Conservation (phyloP, 148 eudicot species). For the Rhododendron ferrugineum region DNA sequence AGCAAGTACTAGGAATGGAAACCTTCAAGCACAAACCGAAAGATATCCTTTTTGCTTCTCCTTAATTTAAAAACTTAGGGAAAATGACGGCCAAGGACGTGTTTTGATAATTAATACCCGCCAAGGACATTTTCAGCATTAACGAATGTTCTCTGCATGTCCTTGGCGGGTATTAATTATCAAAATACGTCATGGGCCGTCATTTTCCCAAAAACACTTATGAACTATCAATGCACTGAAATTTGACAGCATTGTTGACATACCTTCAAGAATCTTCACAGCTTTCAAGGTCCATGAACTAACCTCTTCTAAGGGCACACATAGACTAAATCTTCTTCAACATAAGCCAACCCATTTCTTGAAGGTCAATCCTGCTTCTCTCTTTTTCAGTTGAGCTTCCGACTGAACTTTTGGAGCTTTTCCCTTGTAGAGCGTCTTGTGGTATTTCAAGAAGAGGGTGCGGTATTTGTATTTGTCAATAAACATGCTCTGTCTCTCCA, state of each 20-base stretch:
- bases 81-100: too few species aligned
- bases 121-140: too few species aligned
- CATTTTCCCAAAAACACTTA: too few species aligned
- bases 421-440: slow-evolving; percentile 74
- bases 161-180: too few species aligned
- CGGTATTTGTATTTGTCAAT: slow-evolving; percentile 87
- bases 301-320: neutral
- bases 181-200: too few species aligned
- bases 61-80: neutral
- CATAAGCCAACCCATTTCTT: slow-evolving; percentile 80
- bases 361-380: slow-evolving; percentile 76
- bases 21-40: neutral
- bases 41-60: neutral
- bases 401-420: slow-evolving; percentile 71
- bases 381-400: slow-evolving; percentile 57
- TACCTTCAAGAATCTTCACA: slow-evolving; percentile 3
- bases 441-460: slow-evolving; percentile 72
- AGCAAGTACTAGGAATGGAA: neutral
- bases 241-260: neutral
- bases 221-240: neutral
- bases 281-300: neutral
- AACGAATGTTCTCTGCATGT: too few species aligned
- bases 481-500: slow-evolving; percentile 84
- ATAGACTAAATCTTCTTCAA: slow-evolving; percentile 23
- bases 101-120: too few species aligned